These are phyloP conservation scores for Pharnaceum exiguum DNA, from an alignment of 148 eudicot species.

Conservation along the genomic window DNA sequence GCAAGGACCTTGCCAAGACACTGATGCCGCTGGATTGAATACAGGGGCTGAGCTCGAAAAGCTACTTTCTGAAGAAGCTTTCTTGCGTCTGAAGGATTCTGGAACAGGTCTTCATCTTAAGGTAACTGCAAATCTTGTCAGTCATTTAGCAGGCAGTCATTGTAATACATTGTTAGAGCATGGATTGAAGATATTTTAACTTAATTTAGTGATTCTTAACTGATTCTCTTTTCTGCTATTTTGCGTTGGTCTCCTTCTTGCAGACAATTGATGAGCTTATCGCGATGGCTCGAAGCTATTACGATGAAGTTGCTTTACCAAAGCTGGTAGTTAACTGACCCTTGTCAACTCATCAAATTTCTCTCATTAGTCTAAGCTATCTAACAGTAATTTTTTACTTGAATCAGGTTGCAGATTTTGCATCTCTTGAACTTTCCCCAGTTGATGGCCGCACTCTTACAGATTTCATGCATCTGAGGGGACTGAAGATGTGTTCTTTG, in stretches of 20 bases:
- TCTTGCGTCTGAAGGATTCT: conserved; percentile 66
- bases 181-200: too few relatives aligned
- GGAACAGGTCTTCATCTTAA: conserved; percentile 84
- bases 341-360: neutral
- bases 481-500: conserved; percentile 83
- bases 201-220: too few relatives aligned
- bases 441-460: conserved; percentile 97
- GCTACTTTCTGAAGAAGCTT: conserved; percentile 75
- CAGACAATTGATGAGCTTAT: conserved; percentile 84
- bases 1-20: conserved; percentile 14
- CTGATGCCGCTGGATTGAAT: conserved; percentile 7
- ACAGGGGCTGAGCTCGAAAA: conserved; percentile 45
- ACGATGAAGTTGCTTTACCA: conserved; percentile 88
- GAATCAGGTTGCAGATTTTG: conserved; percentile 85
- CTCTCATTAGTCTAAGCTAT: neutral
- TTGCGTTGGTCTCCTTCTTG: conserved; percentile 13
- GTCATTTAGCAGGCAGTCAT: neutral
- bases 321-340: conserved; percentile 61
- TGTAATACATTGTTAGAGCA: neutral
- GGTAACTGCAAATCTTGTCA: conserved; percentile 54
- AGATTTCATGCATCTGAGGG: conserved; percentile 99
- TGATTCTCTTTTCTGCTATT: neutral
- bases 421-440: conserved; percentile 98
- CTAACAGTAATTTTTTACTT: conserved; percentile 13
- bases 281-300: conserved; percentile 66